phyloP scores from a whole-genome alignment of 2,329 filamentous ascomycete genomes.

The Sordariomycetes sp. region DNA sequence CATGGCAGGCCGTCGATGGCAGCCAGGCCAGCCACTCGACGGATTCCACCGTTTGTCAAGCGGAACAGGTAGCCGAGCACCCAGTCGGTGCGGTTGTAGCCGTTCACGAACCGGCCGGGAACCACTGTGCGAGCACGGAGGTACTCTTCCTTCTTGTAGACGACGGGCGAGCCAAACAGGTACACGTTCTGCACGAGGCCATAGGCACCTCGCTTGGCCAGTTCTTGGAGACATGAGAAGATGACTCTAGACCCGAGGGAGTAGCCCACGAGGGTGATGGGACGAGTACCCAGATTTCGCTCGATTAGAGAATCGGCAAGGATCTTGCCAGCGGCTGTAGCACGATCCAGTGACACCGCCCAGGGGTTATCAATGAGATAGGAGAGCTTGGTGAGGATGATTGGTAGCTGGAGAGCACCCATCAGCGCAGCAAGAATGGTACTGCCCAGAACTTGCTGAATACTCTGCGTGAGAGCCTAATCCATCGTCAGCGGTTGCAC shows the following conservation, averaged over 20 bases:
- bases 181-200: conserved; percentile 93
- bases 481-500: not conserved
- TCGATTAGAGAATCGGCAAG: conserved; percentile 90
- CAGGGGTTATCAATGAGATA: conserved; percentile 98
- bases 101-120: conserved; percentile 88
- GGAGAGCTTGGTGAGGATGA: conserved; percentile 85
- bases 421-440: conserved; percentile 85
- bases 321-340: conserved; percentile 81
- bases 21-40: conserved; percentile 75
- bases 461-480: conserved; percentile 85
- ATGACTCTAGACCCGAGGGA: conserved; percentile 89
- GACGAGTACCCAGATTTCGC: conserved; percentile 80
- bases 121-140: conserved; percentile 74
- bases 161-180: conserved; percentile 84
- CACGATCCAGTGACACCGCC: conserved; percentile 90
- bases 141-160: conserved; percentile 88
- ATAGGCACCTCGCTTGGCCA: conserved; percentile 72
- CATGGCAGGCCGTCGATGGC: conserved; percentile 67
- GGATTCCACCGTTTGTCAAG: conserved; percentile 84
- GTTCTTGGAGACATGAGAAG: conserved; percentile 80
- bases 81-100: conserved; percentile 93
- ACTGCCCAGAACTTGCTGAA: conserved; percentile 88
- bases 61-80: conserved; percentile 95
- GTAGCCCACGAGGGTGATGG: conserved; percentile 89
- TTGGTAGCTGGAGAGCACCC: conserved; percentile 85